Percentiles rank a stretch among this genome's conserved stretches.
These are phyloP conservation scores for Eimeria zaria DNA, from an alignment of 169 alveolate genomes.

Conservation along the genomic window DNA sequence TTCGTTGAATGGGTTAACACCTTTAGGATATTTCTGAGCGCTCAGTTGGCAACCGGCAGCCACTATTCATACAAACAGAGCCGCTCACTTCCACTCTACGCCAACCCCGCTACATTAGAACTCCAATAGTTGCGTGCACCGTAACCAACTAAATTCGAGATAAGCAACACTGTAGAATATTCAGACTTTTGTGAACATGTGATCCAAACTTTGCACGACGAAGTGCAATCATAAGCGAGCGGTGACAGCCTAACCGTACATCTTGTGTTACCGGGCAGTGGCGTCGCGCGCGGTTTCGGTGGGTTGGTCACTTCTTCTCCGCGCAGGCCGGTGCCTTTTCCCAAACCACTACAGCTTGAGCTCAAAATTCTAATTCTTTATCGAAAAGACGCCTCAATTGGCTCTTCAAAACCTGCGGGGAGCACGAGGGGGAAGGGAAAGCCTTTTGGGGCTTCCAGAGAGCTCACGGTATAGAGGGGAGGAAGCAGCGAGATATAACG, in stretches of 20 bases:
- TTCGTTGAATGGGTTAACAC: too few relatives aligned
- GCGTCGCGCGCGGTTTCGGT: background rate
- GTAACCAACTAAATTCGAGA: background rate
- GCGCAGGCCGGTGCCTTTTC: background rate
- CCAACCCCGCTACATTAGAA: background rate
- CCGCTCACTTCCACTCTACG: background rate
- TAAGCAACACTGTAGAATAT: background rate
- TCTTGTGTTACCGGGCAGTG: background rate
- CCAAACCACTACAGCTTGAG: background rate
- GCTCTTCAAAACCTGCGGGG: background rate
- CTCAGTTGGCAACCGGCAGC: background rate
- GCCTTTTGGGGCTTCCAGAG: conserved; percentile 56
- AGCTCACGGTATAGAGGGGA: background rate
- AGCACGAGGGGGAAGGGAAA: conserved; percentile 62
- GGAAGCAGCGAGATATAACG: background rate
- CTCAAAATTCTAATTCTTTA: background rate
- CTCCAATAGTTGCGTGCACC: background rate
- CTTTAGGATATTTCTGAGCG: too few relatives aligned
- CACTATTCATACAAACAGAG: background rate
- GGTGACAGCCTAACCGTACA: background rate
- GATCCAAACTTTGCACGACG: background rate
- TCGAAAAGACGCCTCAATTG: background rate
- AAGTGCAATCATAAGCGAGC: background rate
- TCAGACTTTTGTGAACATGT: background rate
- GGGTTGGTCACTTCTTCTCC: background rate